A percentile compares a stretch with the other conserved stretches of the same genome.
These are phyloP conservation scores for Lactarius quietus DNA, from an alignment of 768 basidiomycete genomes.

Conservation along the genomic window DNA sequence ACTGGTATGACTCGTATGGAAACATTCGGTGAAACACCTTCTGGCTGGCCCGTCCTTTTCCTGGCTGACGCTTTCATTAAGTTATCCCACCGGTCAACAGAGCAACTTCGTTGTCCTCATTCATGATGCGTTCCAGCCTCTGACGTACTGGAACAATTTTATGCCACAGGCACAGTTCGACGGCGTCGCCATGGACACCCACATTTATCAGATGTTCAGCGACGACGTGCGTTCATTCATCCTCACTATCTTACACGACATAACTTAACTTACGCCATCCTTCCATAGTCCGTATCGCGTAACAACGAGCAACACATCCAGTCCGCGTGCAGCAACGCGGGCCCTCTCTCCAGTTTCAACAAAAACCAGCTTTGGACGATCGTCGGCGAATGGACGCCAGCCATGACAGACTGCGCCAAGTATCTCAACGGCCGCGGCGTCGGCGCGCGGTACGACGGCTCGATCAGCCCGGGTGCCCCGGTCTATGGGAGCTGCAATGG, in stretches of 20 bases:
- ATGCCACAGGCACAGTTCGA: constrained; percentile 48
- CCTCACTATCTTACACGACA: background rate
- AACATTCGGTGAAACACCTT: constrained; percentile 55
- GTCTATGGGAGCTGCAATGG: constrained; percentile 70
- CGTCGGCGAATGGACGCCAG: constrained; percentile 87
- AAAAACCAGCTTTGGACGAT: constrained; percentile 65
- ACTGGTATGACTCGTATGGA: constrained; percentile 70
- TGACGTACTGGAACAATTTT: constrained; percentile 67
- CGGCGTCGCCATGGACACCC: constrained; percentile 77
- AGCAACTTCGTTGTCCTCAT: constrained; percentile 63
- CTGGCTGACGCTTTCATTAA: constrained; percentile 36
- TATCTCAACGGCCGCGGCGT: constrained; percentile 81
- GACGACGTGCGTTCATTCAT: constrained; percentile 40
- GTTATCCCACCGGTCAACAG: constrained; percentile 41
- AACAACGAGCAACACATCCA: constrained; percentile 54
- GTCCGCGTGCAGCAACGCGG: constrained; percentile 49
- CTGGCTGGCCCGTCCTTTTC: background rate
- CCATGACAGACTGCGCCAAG: constrained; percentile 71
- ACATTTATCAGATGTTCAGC: constrained; percentile 75
- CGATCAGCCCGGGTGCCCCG: constrained; percentile 53
- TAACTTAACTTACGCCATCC: background rate
- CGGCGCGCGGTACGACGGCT: constrained; percentile 60
- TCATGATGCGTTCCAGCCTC: constrained; percentile 77
- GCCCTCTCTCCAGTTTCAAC: constrained; percentile 44
- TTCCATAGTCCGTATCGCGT: constrained; percentile 43